Evolutionary conservation across 2,329 filamentous ascomycete genomes (phyloP), one percentile per base, ranked within the genome.

Genomic region (Arthrobotrys megalospora): DNA sequence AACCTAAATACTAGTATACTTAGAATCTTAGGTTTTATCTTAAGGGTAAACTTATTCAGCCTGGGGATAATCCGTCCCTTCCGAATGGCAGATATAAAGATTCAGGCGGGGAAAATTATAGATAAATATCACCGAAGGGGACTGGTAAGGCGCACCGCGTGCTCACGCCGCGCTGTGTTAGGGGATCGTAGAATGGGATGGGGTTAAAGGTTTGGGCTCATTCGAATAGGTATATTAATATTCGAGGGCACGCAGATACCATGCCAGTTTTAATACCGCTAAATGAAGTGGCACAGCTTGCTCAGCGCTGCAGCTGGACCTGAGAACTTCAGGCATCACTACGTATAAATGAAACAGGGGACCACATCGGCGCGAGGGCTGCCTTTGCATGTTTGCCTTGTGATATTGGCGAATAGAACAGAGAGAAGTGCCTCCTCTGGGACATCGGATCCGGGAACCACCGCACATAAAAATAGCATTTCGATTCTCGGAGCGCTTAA

Each of bases 331-430:
- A 48, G 45, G 45, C 16, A 48, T 48, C 41, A 45, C 11, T 36
- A 36, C 41, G 14, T 48, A 6, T 48, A 4, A 21, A 48, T 21
- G 45, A 48, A 48, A 21, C 45, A 19, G n/a, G 45, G 14, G 11
- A 19, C 45, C n/a, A 21, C 16, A n/a, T n/a, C n/a, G n/a, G n/a
- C n/a, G n/a, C n/a, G n/a, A n/a, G n/a, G n/a, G n/a, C n/a, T n/a
- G n/a, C n/a, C n/a, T n/a, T n/a, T n/a, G n/a, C n/a, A n/a, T n/a
- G n/a, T n/a, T n/a, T n/a, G 45, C 41, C 6, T 43, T 8, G 41
- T 48, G 45, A 48, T 12, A 48, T 48, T 48, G 45, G 19, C 45
- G n/a, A 48, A 48, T 48, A 48, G 45, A 48, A 48, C 6, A 48
- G 6, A 21, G 45, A 19, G n/a, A 21, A 21, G 12, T 48, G 45